These are phyloP conservation scores for Gossypium davidsonii DNA, from an alignment of 441 rosid species.

Conservation along the genomic window DNA sequence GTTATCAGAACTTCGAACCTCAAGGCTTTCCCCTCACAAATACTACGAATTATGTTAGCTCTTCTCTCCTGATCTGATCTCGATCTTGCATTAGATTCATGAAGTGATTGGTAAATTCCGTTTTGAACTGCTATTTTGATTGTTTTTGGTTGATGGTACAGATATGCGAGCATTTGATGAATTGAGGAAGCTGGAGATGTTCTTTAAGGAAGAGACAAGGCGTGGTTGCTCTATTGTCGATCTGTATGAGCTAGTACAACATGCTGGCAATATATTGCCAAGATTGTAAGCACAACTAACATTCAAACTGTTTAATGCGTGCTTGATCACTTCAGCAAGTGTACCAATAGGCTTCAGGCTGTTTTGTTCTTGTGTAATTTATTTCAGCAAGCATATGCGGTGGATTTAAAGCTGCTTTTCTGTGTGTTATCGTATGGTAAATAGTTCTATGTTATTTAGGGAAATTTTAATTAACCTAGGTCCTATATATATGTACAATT, in stretches of 20 bases:
- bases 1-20: conserved; percentile 95
- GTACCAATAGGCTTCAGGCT: neutral
- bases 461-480: neutral
- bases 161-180: conserved; percentile 99
- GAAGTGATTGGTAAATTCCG: neutral
- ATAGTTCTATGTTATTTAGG: neutral
- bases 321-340: neutral
- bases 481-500: neutral
- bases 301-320: neutral
- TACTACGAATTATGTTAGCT: conserved; percentile 88
- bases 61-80: conserved; percentile 16
- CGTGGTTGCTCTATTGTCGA: conserved; percentile 94
- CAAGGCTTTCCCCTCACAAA: conserved; percentile 93
- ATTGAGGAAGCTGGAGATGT: conserved; percentile 84
- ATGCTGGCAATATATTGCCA: conserved; percentile 96
- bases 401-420: neutral
- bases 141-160: conserved; percentile 20
- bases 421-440: neutral
- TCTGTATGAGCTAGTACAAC: conserved; percentile 93
- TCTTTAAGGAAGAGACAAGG: conserved; percentile 86
- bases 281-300: conserved; percentile 56
- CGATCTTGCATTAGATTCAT: neutral
- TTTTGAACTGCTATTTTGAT: neutral
- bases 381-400: neutral
- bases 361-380: neutral